Evolutionary conservation across 768 basidiomycete species (phyloP).

Genomic region (Punctularia strigosozonata): DNA sequence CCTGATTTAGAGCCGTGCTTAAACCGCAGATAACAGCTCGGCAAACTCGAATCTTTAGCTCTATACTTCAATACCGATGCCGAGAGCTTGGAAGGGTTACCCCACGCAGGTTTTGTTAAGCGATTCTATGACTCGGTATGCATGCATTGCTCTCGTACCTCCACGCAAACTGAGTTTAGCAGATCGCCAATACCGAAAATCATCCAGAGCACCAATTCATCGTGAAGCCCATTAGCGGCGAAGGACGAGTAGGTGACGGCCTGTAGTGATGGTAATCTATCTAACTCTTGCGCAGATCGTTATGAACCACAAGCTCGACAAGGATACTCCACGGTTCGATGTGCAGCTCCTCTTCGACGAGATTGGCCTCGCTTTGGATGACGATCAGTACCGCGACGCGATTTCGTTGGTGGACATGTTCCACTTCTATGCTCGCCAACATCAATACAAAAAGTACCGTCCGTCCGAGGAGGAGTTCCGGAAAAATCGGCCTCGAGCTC

Average conservation of each 20-base stretch:
- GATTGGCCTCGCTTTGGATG: constrained; percentile 84
- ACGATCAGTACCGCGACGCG: constrained; percentile 87
- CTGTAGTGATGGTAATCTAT: constrained; percentile 4
- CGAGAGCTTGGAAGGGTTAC: constrained; percentile 58
- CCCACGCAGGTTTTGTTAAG: constrained; percentile 51
- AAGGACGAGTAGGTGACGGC: constrained; percentile 59
- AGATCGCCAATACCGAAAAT: constrained; percentile 42
- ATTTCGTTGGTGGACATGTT: constrained; percentile 94
- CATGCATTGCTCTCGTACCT: background rate
- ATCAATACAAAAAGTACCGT: constrained; percentile 77
- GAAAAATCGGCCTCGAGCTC: constrained; percentile 49
- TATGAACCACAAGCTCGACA: constrained; percentile 70
- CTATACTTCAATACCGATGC: constrained; percentile 95
- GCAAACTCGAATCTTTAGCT: constrained; percentile 76
- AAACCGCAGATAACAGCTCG: constrained; percentile 67
- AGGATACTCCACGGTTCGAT: constrained; percentile 74
- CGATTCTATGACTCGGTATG: constrained; percentile 67
- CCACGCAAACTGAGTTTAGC: background rate
- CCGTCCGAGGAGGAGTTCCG: constrained; percentile 51
- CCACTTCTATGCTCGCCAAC: constrained; percentile 83
- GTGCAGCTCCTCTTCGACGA: constrained; percentile 84
- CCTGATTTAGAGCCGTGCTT: constrained; percentile 4
- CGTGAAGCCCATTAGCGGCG: constrained; percentile 88
- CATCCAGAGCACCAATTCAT: constrained; percentile 76
- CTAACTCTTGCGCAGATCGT: constrained; percentile 38